A percentile compares a stretch with the other conserved stretches of the same genome.
phyloP scores from a whole-genome alignment of 305 asterid genomes.

The Fraxinus ornus region DNA sequence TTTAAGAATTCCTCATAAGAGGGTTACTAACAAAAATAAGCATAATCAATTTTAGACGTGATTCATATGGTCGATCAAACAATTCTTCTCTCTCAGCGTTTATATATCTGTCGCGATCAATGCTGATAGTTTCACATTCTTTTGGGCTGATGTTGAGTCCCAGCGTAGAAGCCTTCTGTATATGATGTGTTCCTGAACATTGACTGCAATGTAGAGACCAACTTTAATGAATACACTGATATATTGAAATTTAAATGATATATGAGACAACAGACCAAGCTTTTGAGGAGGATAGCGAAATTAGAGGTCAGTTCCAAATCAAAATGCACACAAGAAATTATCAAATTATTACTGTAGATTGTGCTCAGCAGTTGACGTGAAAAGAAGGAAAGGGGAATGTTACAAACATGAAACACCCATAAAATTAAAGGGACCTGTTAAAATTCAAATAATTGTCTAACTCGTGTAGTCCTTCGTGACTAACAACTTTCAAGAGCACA shows the following conservation, averaged over 20 bases:
- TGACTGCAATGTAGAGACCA: slow-evolving; percentile 46
- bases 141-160: slow-evolving; percentile 43
- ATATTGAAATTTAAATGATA: not conserved
- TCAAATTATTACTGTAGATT: not conserved
- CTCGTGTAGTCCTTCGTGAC: not conserved
- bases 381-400: not conserved
- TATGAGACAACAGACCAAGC: not conserved
- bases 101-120: not conserved
- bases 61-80: slow-evolving; percentile 17
- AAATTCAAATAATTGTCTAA: not conserved
- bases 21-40: not conserved
- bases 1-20: not conserved
- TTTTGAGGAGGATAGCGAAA: not conserved
- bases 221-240: not conserved
- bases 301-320: slow-evolving; percentile 1
- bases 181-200: slow-evolving; percentile 86
- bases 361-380: not conserved
- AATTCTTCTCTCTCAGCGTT: not conserved
- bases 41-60: slow-evolving; percentile 9
- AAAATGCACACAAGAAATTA: not conserved
- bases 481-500: not conserved
- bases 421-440: not conserved
- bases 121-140: slow-evolving; percentile 35
- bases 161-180: slow-evolving; percentile 82
- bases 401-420: not conserved